Evolutionary conservation across 2,329 filamentous ascomycete species (phyloP).

Genomic region (Alternaria triticina): DNA sequence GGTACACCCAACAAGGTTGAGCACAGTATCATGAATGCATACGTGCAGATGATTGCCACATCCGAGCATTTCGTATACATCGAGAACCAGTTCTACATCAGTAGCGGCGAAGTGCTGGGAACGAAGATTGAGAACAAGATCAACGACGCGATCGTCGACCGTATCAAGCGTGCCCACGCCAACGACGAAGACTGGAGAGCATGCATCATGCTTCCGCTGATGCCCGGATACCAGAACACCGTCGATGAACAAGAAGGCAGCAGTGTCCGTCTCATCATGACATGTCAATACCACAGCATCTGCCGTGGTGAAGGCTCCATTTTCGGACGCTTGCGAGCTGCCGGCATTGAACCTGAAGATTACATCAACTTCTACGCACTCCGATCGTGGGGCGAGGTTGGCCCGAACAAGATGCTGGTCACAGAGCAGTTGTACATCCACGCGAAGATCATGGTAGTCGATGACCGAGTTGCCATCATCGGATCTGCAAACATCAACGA

Average conservation of each 20-base stretch:
- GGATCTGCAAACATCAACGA: slow-evolving; percentile 99
- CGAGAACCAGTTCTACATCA: slow-evolving; percentile 98
- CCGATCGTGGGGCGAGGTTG: slow-evolving; percentile 90
- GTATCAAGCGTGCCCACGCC: slow-evolving; percentile 82
- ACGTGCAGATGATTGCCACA: slow-evolving; percentile 91
- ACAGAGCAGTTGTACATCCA: slow-evolving; percentile 99
- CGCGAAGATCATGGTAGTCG: slow-evolving; percentile 94
- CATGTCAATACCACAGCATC: slow-evolving; percentile 95
- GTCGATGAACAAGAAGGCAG: slow-evolving; percentile 94
- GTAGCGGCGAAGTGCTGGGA: slow-evolving; percentile 85
- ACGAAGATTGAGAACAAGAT: slow-evolving; percentile 91
- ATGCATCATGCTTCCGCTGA: slow-evolving; percentile 87
- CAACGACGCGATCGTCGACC: slow-evolving; percentile 90
- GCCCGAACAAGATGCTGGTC: slow-evolving; percentile 78
- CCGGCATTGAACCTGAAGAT: slow-evolving; percentile 88
- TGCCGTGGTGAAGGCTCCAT: slow-evolving; percentile 92
- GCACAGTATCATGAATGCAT: slow-evolving; percentile 94
- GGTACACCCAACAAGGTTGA: slow-evolving; percentile 84
- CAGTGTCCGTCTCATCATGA: slow-evolving; percentile 93
- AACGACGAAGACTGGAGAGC: slow-evolving; percentile 91
- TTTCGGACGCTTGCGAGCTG: slow-evolving; percentile 80
- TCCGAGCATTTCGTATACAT: slow-evolving; percentile 98
- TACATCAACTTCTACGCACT: slow-evolving; percentile 96
- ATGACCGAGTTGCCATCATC: slow-evolving; percentile 91
- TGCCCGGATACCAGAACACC: slow-evolving; percentile 98